These are phyloP conservation scores for Rhizodiscina lignyota DNA, from an alignment of 495 filamentous ascomycete genomes.

Conservation along the genomic window DNA sequence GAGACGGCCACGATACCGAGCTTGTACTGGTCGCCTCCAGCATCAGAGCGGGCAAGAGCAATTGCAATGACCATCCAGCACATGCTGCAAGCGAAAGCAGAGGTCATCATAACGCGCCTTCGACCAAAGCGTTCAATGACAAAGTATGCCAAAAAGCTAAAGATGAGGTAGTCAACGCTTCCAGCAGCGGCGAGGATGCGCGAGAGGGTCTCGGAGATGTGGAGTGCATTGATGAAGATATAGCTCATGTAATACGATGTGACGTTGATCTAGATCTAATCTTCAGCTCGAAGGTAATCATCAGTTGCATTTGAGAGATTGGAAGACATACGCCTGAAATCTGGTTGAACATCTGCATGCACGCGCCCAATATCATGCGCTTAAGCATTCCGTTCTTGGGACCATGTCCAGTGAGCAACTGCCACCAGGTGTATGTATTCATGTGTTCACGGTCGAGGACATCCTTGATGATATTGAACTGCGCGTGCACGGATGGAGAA, in stretches of 20 bases:
- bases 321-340: conserved; percentile 10
- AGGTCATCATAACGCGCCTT: conserved; percentile 17
- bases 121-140: conserved; percentile 16
- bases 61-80: conserved; percentile 20
- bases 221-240: conserved; percentile 17
- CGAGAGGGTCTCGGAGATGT: conserved; percentile 11
- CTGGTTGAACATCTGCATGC: conserved; percentile 20
- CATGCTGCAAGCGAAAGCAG: conserved; percentile 15
- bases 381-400: conserved; percentile 14
- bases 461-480: conserved; percentile 20
- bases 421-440: conserved; percentile 16
- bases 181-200: conserved; percentile 16
- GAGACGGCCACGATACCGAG: conserved; percentile 17
- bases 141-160: conserved; percentile 17
- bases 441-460: conserved; percentile 17
- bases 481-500: conserved; percentile 10
- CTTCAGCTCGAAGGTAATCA: conserved; percentile 1
- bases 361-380: conserved; percentile 16
- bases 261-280: conserved; percentile 8
- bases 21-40: conserved; percentile 15
- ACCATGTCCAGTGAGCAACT: conserved; percentile 13
- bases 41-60: conserved; percentile 9
- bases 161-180: conserved; percentile 18
- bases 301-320: too few species aligned
- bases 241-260: conserved; percentile 16